These are phyloP conservation scores for Cryptomeria japonica DNA, from an alignment of 75 land plant genomes.

Conservation along the genomic window DNA sequence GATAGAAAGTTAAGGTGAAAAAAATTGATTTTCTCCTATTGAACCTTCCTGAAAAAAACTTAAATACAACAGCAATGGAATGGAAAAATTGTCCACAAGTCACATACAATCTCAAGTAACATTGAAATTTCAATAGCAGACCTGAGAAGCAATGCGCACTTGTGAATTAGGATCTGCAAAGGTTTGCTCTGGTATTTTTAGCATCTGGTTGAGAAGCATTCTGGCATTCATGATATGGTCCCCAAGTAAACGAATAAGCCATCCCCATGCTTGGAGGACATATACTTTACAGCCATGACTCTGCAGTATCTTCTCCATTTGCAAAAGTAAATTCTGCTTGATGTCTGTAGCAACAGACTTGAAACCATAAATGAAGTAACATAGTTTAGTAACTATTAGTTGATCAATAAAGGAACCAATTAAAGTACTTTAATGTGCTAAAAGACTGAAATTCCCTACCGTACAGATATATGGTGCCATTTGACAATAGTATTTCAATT, in stretches of 20 bases:
- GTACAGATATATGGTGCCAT: neutral
- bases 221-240: constrained; percentile 27
- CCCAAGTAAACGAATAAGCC: constrained; percentile 60
- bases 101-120: neutral
- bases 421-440: neutral
- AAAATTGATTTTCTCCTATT: neutral
- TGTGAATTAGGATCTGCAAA: constrained; percentile 30
- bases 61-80: neutral
- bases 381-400: neutral
- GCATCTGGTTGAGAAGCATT: constrained; percentile 55
- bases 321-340: constrained; percentile 39
- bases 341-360: constrained; percentile 42
- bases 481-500: neutral
- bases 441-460: neutral
- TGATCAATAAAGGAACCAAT: neutral
- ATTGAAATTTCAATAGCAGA: neutral
- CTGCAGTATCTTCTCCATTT: constrained; percentile 41
- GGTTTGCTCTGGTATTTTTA: constrained; percentile 58
- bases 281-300: constrained; percentile 28
- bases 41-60: neutral
- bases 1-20: neutral
- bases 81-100: neutral
- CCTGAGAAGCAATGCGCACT: constrained; percentile 40
- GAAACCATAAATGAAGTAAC: constrained; percentile 8
- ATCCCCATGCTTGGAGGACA: constrained; percentile 64